Base-by-base conservation (phyloP, 2,329 filamentous ascomycete genomes). In the Simplicillium sp. region DNA sequence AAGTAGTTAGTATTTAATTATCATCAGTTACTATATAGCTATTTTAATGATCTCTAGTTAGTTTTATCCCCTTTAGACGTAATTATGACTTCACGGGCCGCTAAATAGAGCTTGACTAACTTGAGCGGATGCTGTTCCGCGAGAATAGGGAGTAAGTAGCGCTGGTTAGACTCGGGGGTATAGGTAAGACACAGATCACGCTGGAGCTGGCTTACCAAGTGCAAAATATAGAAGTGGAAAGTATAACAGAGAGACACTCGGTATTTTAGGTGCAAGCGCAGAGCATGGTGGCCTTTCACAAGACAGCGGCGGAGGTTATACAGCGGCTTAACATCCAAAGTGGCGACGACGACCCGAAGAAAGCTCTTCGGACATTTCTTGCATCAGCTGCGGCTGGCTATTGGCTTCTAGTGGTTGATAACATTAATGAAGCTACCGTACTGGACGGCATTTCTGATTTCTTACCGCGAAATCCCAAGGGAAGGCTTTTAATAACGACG, bases 341-440 rank as follows among this genome's bases (percentile, higher is more conserved):
- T 8, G 61, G 73, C 41, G 77, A 77, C 45, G 59, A 63, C 36
- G 80, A 84, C 45, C 52, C 80, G 32, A 71, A 73, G 39, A 75
- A 81, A 48, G 70, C 77, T 60, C 78, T 84, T 50, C 66, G 75
- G n/a, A 37, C 34, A 6, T 46, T 57, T 36, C 48, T 61, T 13
- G 50, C 47, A 34, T 55, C 50, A 1, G 50, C 53, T 29, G 46
- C 32, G 8, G 44, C 50, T 4, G 54, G 58, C 15, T 50, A 47
- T 39, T 67, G 58, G 62, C 48, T 67, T 31, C 44, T 67, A 7
- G 47, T 67, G 7, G 47, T 66, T 14, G 58, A 65, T 43, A 68
- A 67, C 42, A 58, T 57, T 1, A 64, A 69, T 36, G 61, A 67
- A 35, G 37, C 34, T 8, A 48, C 55, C n/a, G 39, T 61, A 13